These are phyloP conservation scores for Aspergillus piperis DNA, from an alignment of 2,329 filamentous ascomycete genomes.

Conservation along the genomic window DNA sequence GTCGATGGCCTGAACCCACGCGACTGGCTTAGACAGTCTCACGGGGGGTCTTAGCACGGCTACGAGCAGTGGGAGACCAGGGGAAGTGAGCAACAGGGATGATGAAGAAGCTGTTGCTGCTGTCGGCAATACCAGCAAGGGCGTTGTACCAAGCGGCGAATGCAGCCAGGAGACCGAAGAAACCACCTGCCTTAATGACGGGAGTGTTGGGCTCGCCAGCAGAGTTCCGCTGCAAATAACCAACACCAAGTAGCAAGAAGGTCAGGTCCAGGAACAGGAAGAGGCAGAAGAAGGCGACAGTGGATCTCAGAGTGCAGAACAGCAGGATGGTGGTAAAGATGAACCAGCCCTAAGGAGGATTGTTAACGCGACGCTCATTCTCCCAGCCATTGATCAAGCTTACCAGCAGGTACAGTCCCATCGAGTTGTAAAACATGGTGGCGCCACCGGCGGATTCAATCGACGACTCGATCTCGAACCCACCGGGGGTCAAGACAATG, in stretches of 20 bases:
- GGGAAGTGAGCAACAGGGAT: constrained; percentile 93
- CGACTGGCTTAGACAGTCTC: constrained; percentile 34
- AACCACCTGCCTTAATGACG: constrained; percentile 70
- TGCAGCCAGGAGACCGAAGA: constrained; percentile 77
- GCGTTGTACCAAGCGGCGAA: constrained; percentile 89
- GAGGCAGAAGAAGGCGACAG: constrained; percentile 73
- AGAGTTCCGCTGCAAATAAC: constrained; percentile 59
- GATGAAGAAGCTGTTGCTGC: constrained; percentile 78
- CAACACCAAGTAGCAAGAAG: constrained; percentile 71
- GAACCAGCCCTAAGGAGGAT: constrained; percentile 66
- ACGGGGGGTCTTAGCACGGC: constrained; percentile 58
- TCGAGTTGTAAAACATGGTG: constrained; percentile 57
- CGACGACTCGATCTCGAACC: constrained; percentile 59
- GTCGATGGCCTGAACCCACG: not conserved
- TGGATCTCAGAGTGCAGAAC: constrained; percentile 73
- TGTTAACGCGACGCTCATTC: constrained; percentile 10
- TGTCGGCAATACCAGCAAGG: constrained; percentile 75
- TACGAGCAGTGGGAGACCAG: constrained; percentile 78
- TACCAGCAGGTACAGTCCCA: constrained; percentile 73
- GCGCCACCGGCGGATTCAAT: constrained; percentile 37
- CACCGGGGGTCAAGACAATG: constrained; percentile 68
- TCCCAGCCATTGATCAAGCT: constrained; percentile 19
- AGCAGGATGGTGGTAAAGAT: constrained; percentile 78
- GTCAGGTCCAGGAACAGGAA: constrained; percentile 76
- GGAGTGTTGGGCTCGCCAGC: constrained; percentile 43